Percentiles rank a stretch among this genome's conserved stretches.
These are phyloP conservation scores for Penicillium occitanis DNA, from an alignment of 2,329 filamentous ascomycete genomes.

Conservation along the genomic window DNA sequence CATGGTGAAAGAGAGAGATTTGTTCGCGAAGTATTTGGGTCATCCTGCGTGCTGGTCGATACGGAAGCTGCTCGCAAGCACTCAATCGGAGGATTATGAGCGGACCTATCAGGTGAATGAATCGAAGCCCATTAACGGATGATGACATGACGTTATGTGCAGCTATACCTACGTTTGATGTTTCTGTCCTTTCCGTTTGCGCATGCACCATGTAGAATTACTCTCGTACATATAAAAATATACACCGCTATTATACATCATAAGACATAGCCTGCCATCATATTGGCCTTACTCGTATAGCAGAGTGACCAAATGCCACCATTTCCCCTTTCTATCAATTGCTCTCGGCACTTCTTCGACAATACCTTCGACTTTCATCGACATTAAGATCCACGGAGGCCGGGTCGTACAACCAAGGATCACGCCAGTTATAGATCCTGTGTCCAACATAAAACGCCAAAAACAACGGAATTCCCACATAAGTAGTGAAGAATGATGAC, in stretches of 20 bases:
- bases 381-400: too few species aligned
- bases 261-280: neutral
- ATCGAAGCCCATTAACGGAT: neutral
- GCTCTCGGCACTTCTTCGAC: too few species aligned
- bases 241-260: neutral
- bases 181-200: neutral
- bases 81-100: neutral
- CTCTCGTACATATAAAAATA: neutral
- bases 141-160: neutral
- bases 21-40: neutral
- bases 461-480: too few species aligned
- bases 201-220: too few species aligned
- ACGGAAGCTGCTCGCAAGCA: conserved; percentile 9
- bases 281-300: too few species aligned
- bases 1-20: neutral
- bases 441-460: too few species aligned
- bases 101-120: neutral
- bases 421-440: too few species aligned
- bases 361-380: too few species aligned
- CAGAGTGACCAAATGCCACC: too few species aligned
- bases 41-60: conserved; percentile 7
- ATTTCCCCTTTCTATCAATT: too few species aligned
- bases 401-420: too few species aligned
- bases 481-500: too few species aligned
- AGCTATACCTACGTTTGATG: neutral